Base-by-base conservation (phyloP, 169 alveolate species). In the Plasmodium chabaudi region DNA sequence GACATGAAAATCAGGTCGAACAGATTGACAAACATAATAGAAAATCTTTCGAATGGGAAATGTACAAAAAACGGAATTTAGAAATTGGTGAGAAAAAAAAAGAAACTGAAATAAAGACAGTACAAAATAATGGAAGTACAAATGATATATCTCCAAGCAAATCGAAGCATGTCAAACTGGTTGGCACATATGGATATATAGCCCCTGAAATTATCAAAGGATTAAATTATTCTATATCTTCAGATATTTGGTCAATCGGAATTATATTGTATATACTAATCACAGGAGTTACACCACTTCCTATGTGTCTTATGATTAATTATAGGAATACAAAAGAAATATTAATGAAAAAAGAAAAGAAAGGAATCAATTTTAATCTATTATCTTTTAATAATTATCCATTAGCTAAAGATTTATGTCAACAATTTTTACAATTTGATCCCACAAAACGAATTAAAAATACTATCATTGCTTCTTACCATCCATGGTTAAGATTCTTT, bases 191-290 rank as follows among this genome's bases (percentile, higher is more conserved):
- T 65, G 97, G 97, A 6, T 95, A 95, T 69, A 87, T 95, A 13
- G 97, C 97, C 1, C 97, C 97, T 15, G 97, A 95, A 86, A 94
- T 95, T 17, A 75, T 95, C 19, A 93, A 94, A 68, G 97, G 97
- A 7, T 95, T 89, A 63, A 95, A 93, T 9, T 95, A 95, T 72
- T 77, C 98, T 12, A 59, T 95, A 25, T 95, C 95, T 44, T 95
- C 98, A 5, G 98, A 96, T 82, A 82, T 96, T 91, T 96, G 98
- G 98, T 92, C 97, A 49, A 94, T 96, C 1, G 98, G 98, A 68
- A 93, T 96, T 27, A 96, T 96, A 34, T 93, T 96, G 19, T 96
- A 95, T 82, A 96, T 96, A 53, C 88, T 96, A 12, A 96, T 96
- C 97, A 96, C 98, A 47, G 98, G 98, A 0, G 91, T 95, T 12